A percentile compares a stretch with the other conserved stretches of the same genome.
These are phyloP conservation scores for Aspergillus thermomutatus DNA, from an alignment of 2,329 filamentous ascomycete genomes.

Conservation along the genomic window DNA sequence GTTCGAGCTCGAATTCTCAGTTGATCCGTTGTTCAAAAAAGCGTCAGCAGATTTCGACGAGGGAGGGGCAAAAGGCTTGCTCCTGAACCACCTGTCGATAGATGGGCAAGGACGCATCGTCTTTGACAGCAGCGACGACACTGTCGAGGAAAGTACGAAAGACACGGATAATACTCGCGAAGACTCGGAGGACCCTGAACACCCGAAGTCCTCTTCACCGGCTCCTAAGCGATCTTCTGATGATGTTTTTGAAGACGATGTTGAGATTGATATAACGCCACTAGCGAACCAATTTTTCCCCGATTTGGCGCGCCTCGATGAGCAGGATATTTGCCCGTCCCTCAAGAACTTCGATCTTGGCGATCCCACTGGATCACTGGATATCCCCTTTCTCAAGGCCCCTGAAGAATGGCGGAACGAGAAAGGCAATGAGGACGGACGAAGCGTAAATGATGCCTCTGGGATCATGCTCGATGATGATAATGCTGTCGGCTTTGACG, in stretches of 20 bases:
- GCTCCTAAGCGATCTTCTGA: slow-evolving; percentile 30
- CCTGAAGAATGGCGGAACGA: slow-evolving; percentile 79
- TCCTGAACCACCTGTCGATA: slow-evolving; percentile 95
- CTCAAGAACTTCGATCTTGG: slow-evolving; percentile 92
- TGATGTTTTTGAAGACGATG: slow-evolving; percentile 47
- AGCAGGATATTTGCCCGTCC: slow-evolving; percentile 90
- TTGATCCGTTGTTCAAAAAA: slow-evolving; percentile 99
- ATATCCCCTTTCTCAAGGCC: slow-evolving; percentile 88
- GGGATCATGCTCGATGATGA: slow-evolving; percentile 85
- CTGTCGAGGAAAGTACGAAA: slow-evolving; percentile 50
- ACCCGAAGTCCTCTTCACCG: slow-evolving; percentile 28
- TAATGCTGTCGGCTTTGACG: slow-evolving; percentile 76
- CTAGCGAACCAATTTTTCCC: slow-evolving; percentile 83
- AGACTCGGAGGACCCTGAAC: slow-evolving; percentile 46
- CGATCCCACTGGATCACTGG: slow-evolving; percentile 76
- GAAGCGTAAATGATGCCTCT: slow-evolving; percentile 63
- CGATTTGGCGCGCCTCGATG: slow-evolving; percentile 70
- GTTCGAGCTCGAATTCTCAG: slow-evolving; percentile 92
- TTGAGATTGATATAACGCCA: slow-evolving; percentile 73
- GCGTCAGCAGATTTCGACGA: slow-evolving; percentile 98
- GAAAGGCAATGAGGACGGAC: slow-evolving; percentile 53
- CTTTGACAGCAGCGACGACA: slow-evolving; percentile 95
- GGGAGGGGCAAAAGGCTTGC: slow-evolving; percentile 88
- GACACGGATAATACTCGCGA: slow-evolving; percentile 32
- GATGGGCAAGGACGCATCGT: slow-evolving; percentile 89